Evolutionary conservation across 495 filamentous ascomycete genomes (phyloP).

Genomic region (Chaetomium fimeti): DNA sequence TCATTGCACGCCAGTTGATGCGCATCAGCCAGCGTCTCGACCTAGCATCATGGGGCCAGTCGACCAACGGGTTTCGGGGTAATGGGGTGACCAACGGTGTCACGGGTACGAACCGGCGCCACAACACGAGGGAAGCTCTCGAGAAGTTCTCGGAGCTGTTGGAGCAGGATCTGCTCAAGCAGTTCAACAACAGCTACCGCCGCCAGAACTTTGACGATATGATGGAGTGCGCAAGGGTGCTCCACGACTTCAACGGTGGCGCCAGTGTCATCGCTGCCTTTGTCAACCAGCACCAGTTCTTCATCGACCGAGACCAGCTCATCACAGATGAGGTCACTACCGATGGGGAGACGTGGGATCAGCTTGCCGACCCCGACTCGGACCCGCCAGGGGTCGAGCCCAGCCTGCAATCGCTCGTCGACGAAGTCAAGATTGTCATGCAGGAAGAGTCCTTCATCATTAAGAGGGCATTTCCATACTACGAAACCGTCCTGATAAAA

Average conservation of each 20-base stretch:
- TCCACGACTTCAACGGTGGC: conserved; percentile 94
- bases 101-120: conserved; percentile 38
- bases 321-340: conserved; percentile 84
- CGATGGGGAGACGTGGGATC: conserved; percentile 84
- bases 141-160: conserved; percentile 96
- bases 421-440: conserved; percentile 93
- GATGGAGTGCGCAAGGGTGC: conserved; percentile 88
- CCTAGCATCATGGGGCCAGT: conserved; percentile 64
- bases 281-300: conserved; percentile 99
- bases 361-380: conserved; percentile 87
- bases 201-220: conserved; percentile 94
- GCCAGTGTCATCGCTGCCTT: conserved; percentile 91
- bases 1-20: conserved; percentile 84
- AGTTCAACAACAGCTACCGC: conserved; percentile 95
- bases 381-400: conserved; percentile 89
- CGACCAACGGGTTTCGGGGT: conserved; percentile 51
- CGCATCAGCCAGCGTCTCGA: conserved; percentile 84
- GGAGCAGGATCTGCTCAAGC: conserved; percentile 91
- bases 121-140: conserved; percentile 83
- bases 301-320: conserved; percentile 88
- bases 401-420: conserved; percentile 83
- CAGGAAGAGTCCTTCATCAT: conserved; percentile 97
- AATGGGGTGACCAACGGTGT: conserved; percentile 57
- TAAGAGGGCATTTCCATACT: conserved; percentile 90
- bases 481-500: conserved; percentile 85